These are phyloP conservation scores for Tetradesmus obliquus DNA, from an alignment of 139 green algal genomes.

Conservation along the genomic window DNA sequence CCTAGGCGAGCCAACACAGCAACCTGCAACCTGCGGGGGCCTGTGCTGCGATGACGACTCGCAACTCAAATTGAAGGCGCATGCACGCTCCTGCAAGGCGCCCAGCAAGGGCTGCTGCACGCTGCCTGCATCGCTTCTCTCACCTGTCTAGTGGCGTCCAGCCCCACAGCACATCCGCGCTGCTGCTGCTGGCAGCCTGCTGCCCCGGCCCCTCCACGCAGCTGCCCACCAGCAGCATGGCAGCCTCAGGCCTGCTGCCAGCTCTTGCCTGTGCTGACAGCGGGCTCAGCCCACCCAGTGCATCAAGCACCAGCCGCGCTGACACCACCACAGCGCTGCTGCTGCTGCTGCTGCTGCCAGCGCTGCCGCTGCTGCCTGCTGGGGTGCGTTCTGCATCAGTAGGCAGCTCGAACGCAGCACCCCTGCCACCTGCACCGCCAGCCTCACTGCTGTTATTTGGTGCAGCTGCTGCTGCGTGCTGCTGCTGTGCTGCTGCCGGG, in stretches of 20 bases:
- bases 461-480: background rate
- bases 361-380: background rate
- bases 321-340: constrained; percentile 5
- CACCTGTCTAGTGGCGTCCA: constrained; percentile 39
- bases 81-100: background rate
- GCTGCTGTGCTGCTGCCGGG: constrained; percentile 3
- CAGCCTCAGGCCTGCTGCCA: background rate
- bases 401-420: background rate
- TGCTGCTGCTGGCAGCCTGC: background rate
- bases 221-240: constrained; percentile 45
- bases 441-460: background rate
- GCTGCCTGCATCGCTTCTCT: background rate
- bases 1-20: too few relatives aligned
- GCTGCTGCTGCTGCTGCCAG: background rate
- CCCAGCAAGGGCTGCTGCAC: too few relatives aligned
- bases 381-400: background rate
- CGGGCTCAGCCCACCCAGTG: constrained; percentile 18
- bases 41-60: too few relatives aligned
- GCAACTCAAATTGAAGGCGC: too few relatives aligned
- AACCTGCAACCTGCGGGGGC: too few relatives aligned
- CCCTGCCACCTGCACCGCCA: background rate
- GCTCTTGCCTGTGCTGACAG: constrained; percentile 17
- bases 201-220: background rate
- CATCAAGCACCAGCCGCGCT: constrained; percentile 28
- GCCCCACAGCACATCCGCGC: constrained; percentile 36